Percentiles rank a stretch among this genome's conserved stretches.
Conservation (phyloP, 768 basidiomycete genomes). For the Galerina sulciceps region DNA sequence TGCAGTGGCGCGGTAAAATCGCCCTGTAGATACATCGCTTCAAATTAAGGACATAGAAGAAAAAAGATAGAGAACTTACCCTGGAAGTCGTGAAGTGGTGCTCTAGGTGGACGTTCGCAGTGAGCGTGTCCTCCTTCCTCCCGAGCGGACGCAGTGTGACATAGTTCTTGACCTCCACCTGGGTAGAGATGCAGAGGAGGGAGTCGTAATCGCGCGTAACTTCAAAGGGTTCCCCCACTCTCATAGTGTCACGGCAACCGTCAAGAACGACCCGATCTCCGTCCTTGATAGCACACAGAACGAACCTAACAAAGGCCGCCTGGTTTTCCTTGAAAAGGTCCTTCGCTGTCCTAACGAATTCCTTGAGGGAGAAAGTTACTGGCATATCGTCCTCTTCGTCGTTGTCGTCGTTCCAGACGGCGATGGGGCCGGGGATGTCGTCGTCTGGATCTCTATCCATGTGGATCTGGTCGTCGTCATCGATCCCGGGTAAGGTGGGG, state of each 20-base stretch:
- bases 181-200: conserved; percentile 15
- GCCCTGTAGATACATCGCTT: conserved; percentile 1
- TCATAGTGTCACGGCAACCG: conserved; percentile 10
- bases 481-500: too few species aligned
- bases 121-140: conserved; percentile 16
- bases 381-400: too few species aligned
- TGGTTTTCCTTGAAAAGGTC: too few species aligned
- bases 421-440: too few species aligned
- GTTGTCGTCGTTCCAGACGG: too few species aligned
- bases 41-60: background rate
- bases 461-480: too few species aligned
- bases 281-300: conserved; percentile 14
- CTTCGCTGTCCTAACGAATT: too few species aligned
- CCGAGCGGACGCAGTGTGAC: conserved; percentile 17
- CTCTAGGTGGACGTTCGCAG: conserved; percentile 18
- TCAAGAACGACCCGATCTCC: conserved; percentile 11
- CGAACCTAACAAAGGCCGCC: conserved; percentile 15
- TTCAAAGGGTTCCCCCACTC: background rate
- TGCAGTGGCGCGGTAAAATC: conserved; percentile 3
- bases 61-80: conserved; percentile 4
- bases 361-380: too few species aligned
- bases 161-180: conserved; percentile 7
- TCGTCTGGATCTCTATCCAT: too few species aligned
- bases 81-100: conserved; percentile 4
- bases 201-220: conserved; percentile 22